Conservation (phyloP, 805 yeast genomes). For the Metschnikowia baotianmanensis region DNA sequence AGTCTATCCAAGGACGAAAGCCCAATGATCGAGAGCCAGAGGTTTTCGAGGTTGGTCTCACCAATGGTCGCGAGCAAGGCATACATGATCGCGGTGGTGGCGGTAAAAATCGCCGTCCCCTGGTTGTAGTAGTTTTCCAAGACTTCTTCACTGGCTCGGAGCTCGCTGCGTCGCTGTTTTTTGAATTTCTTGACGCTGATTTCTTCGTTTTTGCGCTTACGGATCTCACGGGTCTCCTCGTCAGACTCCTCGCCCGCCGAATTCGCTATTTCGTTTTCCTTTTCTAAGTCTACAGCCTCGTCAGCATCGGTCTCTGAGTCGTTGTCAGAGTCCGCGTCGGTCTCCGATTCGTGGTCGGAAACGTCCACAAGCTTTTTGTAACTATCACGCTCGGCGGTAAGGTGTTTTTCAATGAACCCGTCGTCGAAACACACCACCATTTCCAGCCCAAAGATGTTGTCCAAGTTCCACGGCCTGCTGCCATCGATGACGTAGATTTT, state of each 20-base stretch:
- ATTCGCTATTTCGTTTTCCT: slow-evolving; percentile 35
- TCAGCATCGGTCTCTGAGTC: slow-evolving; percentile 1
- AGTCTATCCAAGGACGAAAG: slow-evolving; percentile 74
- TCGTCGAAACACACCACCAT: slow-evolving; percentile 83
- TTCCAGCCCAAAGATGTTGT: slow-evolving; percentile 82
- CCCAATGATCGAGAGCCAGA: slow-evolving; percentile 91
- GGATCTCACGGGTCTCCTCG: slow-evolving; percentile 19
- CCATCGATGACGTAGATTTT: slow-evolving; percentile 84
- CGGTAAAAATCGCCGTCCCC: slow-evolving; percentile 75
- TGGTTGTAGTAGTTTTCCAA: slow-evolving; percentile 78
- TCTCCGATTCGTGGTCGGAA: slow-evolving; percentile 27
- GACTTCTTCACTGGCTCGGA: slow-evolving; percentile 48
- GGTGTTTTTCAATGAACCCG: slow-evolving; percentile 63
- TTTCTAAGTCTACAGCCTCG: slow-evolving; percentile 27
- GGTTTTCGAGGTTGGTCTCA: slow-evolving; percentile 62
- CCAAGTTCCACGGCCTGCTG: slow-evolving; percentile 95
- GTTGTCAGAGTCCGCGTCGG: slow-evolving; percentile 6
- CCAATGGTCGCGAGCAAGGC: slow-evolving; percentile 79
- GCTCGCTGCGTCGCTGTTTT: slow-evolving; percentile 32
- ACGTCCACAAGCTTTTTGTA: slow-evolving; percentile 47
- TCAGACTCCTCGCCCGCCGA: slow-evolving; percentile 27
- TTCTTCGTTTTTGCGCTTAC: slow-evolving; percentile 8
- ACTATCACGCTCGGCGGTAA: slow-evolving; percentile 58
- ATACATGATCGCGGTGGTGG: slow-evolving; percentile 77
- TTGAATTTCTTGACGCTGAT: not conserved